These are phyloP conservation scores for Pistacia atlantica DNA, from an alignment of 345 rosid species.

Conservation along the genomic window DNA sequence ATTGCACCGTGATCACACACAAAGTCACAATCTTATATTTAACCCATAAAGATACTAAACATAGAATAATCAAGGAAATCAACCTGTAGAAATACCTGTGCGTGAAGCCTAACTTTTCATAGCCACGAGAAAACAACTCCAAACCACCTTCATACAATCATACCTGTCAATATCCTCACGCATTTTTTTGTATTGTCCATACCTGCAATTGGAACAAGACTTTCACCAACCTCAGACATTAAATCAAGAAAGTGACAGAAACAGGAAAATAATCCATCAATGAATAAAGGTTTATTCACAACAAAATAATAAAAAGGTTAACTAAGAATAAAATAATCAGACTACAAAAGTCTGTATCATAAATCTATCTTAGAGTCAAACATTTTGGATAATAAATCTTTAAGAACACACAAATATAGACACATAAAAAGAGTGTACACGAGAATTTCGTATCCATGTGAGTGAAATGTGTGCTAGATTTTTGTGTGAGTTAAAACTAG, in stretches of 20 bases:
- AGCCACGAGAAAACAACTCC: slow-evolving; percentile 94
- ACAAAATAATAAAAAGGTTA: neutral
- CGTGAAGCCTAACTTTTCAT: slow-evolving; percentile 84
- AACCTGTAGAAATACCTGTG: no score
- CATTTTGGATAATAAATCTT: neutral
- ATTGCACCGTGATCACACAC: neutral
- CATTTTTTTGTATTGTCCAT: slow-evolving; percentile 63
- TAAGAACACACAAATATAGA: neutral
- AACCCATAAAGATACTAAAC: neutral
- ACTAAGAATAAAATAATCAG: neutral
- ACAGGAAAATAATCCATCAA: neutral
- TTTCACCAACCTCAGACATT: slow-evolving; percentile 10
- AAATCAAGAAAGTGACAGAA: slow-evolving; percentile 15
- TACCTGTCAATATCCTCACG: slow-evolving; percentile 68
- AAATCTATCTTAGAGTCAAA: neutral
- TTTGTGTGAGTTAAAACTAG: neutral
- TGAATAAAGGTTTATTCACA: neutral
- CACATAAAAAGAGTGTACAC: neutral
- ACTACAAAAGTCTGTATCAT: neutral
- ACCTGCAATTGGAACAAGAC: slow-evolving; percentile 43
- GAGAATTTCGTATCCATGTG: no score
- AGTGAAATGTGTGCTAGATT: neutral
- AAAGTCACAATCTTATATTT: slow-evolving; percentile 8
- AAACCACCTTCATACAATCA: no score
- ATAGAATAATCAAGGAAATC: neutral